Conservation (phyloP, 176 grass and related monocot species). For the Tillandsia fasciculata region DNA sequence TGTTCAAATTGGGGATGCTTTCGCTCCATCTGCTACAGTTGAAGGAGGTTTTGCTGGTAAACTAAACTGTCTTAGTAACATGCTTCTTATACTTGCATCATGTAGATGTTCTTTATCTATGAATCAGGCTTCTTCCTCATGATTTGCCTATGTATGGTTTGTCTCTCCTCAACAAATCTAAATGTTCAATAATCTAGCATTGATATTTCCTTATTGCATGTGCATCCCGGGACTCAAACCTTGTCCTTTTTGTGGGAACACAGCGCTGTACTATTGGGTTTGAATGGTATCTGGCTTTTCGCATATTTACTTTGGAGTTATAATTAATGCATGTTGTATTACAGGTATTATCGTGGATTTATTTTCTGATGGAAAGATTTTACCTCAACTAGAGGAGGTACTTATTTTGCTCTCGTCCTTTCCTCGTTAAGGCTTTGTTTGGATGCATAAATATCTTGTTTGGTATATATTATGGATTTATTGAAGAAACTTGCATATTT, state of each 20-base stretch:
- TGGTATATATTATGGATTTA: neutral
- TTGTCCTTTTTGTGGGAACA: neutral
- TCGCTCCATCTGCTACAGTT: constrained; percentile 63
- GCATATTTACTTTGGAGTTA: neutral
- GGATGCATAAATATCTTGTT: neutral
- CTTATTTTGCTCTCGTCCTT: neutral
- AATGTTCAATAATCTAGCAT: too few relatives aligned
- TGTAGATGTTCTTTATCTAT: neutral
- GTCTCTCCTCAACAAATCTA: too few relatives aligned
- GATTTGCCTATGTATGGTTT: too few relatives aligned
- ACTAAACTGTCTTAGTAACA: constrained; percentile 4
- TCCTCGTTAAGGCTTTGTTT: too few relatives aligned
- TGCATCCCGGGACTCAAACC: too few relatives aligned
- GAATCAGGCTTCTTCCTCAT: too few relatives aligned
- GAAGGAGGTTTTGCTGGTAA: constrained; percentile 87
- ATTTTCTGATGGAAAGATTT: constrained; percentile 69
- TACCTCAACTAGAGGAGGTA: constrained; percentile 79
- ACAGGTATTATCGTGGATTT: constrained; percentile 91
- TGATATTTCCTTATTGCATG: too few relatives aligned
- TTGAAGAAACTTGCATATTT: neutral
- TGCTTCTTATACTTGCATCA: neutral
- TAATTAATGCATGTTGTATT: constrained; percentile 4
- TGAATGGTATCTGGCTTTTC: neutral
- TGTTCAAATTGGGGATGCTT: constrained; percentile 67
- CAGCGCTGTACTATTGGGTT: neutral